A percentile compares a stretch with the other conserved stretches of the same genome.
phyloP scores from a whole-genome alignment of 202 grass and related monocot genomes.

The Dendrocalamus latiflorus region DNA sequence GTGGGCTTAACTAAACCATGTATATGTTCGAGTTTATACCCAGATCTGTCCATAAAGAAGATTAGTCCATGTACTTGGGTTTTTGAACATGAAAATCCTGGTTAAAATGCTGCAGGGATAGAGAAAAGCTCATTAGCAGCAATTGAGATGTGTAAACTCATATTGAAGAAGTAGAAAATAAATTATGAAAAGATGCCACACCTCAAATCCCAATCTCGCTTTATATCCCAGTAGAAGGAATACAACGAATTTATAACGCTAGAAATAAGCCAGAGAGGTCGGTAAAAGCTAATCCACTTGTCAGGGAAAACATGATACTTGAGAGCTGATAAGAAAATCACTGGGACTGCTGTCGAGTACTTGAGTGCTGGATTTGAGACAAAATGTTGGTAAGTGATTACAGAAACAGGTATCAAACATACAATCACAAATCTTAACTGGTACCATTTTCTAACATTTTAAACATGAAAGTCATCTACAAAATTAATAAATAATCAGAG shows the following conservation, averaged over 20 bases:
- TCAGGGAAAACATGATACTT: constrained; percentile 86
- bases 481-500: not conserved
- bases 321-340: constrained; percentile 92
- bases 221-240: constrained; percentile 97
- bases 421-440: not conserved
- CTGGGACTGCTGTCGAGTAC: constrained; percentile 87
- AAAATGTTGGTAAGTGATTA: constrained; percentile 15
- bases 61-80: constrained; percentile 52
- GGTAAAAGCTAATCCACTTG: constrained; percentile 73
- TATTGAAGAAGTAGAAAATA: not conserved
- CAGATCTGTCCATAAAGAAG: constrained; percentile 63
- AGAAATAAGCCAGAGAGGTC: constrained; percentile 86
- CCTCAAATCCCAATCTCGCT: constrained; percentile 94
- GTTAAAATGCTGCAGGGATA: constrained; percentile 67
- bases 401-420: not conserved
- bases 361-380: constrained; percentile 60
- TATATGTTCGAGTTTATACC: constrained; percentile 40
- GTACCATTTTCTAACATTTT: not conserved
- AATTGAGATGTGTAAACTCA: not conserved
- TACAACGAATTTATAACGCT: constrained; percentile 86
- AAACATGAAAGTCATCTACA: not conserved
- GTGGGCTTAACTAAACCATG: constrained; percentile 9
- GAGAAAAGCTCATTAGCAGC: constrained; percentile 14
- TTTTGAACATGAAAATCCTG: constrained; percentile 93
- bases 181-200: constrained; percentile 6